Conservation (phyloP, 1,139 yeast genomes). For the Tardiomyces blankii region DNA sequence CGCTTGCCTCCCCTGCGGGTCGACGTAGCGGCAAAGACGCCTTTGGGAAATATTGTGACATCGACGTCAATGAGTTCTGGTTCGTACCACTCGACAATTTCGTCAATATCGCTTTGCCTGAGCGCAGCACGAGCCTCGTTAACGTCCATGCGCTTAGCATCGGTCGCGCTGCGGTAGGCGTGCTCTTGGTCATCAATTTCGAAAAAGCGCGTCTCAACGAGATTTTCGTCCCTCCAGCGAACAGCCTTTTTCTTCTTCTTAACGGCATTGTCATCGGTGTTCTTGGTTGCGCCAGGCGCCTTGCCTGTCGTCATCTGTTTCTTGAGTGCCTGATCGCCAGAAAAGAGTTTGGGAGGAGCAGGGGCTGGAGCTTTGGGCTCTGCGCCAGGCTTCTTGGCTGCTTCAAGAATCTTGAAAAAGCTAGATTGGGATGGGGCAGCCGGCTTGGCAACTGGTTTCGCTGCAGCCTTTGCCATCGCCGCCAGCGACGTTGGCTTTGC, state of each 20-base stretch:
- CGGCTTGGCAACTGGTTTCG: neutral
- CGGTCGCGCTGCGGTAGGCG: neutral
- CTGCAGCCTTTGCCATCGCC: neutral
- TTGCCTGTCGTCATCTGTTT: neutral
- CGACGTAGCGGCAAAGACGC: constrained; percentile 12
- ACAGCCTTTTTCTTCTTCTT: neutral
- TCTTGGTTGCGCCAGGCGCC: neutral
- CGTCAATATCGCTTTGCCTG: constrained; percentile 25
- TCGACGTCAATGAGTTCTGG: constrained; percentile 20
- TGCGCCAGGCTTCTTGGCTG: neutral
- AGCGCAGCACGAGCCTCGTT: neutral
- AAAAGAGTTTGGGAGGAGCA: neutral
- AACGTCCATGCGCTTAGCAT: neutral
- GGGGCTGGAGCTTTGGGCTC: neutral
- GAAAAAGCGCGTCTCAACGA: neutral
- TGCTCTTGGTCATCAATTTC: neutral
- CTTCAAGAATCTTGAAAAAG: neutral
- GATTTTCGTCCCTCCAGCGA: neutral
- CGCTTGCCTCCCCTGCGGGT: constrained; percentile 22
- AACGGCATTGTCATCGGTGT: neutral
- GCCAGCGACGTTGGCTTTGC: too few species aligned
- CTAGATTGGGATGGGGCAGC: neutral
- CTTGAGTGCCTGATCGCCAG: neutral
- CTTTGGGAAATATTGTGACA: constrained; percentile 4
- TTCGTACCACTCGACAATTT: constrained; percentile 36